Percentiles rank a stretch among this genome's conserved stretches.
These are phyloP conservation scores for Aspergillus latus DNA, from an alignment of 2,329 filamentous ascomycete species.

Conservation along the genomic window DNA sequence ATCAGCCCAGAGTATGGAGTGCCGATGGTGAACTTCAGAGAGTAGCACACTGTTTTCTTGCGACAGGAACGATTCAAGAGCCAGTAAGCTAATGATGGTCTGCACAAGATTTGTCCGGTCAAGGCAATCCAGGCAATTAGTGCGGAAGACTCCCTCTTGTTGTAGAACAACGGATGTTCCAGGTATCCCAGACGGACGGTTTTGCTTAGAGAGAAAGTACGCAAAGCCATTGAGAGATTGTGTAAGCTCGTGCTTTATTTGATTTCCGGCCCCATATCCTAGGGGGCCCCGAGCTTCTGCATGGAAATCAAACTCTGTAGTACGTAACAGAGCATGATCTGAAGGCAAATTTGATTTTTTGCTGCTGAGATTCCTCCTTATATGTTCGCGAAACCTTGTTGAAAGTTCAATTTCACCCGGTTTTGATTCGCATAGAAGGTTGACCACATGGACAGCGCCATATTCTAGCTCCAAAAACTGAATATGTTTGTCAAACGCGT, in stretches of 20 bases:
- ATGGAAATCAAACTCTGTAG: slow-evolving; percentile 94
- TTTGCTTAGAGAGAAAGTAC: slow-evolving; percentile 82
- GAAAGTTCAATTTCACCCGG: slow-evolving; percentile 82
- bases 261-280: slow-evolving; percentile 86
- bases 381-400: slow-evolving; percentile 73
- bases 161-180: slow-evolving; percentile 70
- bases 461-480: slow-evolving; percentile 82
- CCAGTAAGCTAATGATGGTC: slow-evolving; percentile 92
- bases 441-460: slow-evolving; percentile 87
- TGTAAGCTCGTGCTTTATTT: slow-evolving; percentile 76
- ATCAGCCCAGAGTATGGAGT: slow-evolving; percentile 94
- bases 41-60: slow-evolving; percentile 69
- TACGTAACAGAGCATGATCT: slow-evolving; percentile 72
- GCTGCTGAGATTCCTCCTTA: slow-evolving; percentile 71
- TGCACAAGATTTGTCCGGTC: slow-evolving; percentile 96
- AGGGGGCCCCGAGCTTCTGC: slow-evolving; percentile 83
- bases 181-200: slow-evolving; percentile 45
- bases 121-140: slow-evolving; percentile 93
- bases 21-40: slow-evolving; percentile 85
- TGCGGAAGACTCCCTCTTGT: slow-evolving; percentile 93
- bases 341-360: slow-evolving; percentile 51
- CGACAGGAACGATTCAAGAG: slow-evolving; percentile 76
- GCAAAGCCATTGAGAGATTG: slow-evolving; percentile 81
- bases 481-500: slow-evolving; percentile 94
- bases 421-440: slow-evolving; percentile 88